A percentile compares a stretch with the other conserved stretches of the same genome.
Evolutionary conservation across 2,329 filamentous ascomycete genomes (phyloP).

Genomic region (Hirsutella thompsonii): DNA sequence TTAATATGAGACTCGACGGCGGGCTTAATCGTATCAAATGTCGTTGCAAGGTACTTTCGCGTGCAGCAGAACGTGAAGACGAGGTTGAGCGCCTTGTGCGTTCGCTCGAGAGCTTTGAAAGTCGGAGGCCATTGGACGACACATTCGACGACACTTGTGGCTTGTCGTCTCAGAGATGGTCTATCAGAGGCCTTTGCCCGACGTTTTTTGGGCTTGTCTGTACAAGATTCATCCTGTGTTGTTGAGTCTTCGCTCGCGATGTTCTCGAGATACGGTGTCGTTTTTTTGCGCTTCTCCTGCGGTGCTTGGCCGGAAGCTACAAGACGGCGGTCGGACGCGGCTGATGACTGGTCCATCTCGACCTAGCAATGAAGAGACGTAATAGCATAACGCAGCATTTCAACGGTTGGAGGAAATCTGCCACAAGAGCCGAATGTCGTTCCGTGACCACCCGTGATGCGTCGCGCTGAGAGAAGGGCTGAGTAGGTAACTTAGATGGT

Average conservation of each 20-base stretch:
- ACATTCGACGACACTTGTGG: constrained; percentile 10
- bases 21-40: constrained; percentile 74
- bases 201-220: not conserved
- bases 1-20: constrained; percentile 77
- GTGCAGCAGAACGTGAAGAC: constrained; percentile 94
- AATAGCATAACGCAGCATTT: too few species aligned
- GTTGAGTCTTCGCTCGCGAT: not conserved
- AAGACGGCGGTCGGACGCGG: too few species aligned
- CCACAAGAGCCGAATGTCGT: too few species aligned
- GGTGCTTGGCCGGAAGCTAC: too few species aligned
- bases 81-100: constrained; percentile 75
- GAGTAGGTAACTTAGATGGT: too few species aligned
- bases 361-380: too few species aligned
- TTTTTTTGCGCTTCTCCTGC: constrained; percentile 4
- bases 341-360: too few species aligned
- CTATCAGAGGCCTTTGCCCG: not conserved
- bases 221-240: not conserved
- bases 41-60: constrained; percentile 82
- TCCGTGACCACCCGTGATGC: too few species aligned
- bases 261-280: not conserved
- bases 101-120: constrained; percentile 61
- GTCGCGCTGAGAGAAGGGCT: too few species aligned
- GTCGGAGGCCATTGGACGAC: constrained; percentile 55
- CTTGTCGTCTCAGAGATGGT: constrained; percentile 7
- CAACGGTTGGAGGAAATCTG: too few species aligned